These are phyloP conservation scores for Lactarius deliciosus DNA, from an alignment of 768 basidiomycete genomes.

Conservation along the genomic window DNA sequence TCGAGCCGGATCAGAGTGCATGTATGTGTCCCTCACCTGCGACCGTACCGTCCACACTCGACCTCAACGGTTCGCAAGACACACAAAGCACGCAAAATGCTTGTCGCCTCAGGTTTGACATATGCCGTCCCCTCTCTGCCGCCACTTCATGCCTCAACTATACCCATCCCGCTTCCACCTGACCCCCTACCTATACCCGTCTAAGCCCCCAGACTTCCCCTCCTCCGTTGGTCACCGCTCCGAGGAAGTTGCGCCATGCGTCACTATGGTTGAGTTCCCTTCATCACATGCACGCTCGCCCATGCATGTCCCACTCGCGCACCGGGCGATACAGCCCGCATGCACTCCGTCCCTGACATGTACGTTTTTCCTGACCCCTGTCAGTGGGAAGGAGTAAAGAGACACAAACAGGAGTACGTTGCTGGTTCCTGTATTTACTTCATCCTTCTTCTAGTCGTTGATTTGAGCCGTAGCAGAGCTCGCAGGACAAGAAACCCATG, in stretches of 20 bases:
- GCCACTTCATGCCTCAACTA: too few relatives aligned
- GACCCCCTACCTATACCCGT: not conserved
- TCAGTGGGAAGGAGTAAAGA: conserved; percentile 79
- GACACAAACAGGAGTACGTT: conserved; percentile 44
- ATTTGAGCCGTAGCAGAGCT: conserved; percentile 47
- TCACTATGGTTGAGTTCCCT: conserved; percentile 48
- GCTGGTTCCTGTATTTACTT: conserved; percentile 34
- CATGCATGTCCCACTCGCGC: conserved; percentile 93
- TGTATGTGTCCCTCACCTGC: too few relatives aligned
- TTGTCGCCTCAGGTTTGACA: too few relatives aligned
- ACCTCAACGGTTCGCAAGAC: too few relatives aligned
- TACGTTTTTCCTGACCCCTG: conserved; percentile 72
- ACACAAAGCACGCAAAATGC: too few relatives aligned
- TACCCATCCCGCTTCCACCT: too few relatives aligned
- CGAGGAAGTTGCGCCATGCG: conserved; percentile 29
- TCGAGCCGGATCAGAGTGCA: too few relatives aligned
- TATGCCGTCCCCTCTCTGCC: too few relatives aligned
- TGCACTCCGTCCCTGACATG: conserved; percentile 81
- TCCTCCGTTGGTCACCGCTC: conserved; percentile 32
- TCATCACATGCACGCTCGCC: conserved; percentile 76
- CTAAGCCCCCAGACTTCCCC: conserved; percentile 9
- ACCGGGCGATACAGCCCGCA: conserved; percentile 79
- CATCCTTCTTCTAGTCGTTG: not conserved
- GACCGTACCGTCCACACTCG: too few relatives aligned
- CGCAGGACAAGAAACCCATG: conserved; percentile 59